Percentiles rank a stretch among this genome's conserved stretches.
Conservation (phyloP, 257 asterid genomes). For the Euphrasia confusa region DNA sequence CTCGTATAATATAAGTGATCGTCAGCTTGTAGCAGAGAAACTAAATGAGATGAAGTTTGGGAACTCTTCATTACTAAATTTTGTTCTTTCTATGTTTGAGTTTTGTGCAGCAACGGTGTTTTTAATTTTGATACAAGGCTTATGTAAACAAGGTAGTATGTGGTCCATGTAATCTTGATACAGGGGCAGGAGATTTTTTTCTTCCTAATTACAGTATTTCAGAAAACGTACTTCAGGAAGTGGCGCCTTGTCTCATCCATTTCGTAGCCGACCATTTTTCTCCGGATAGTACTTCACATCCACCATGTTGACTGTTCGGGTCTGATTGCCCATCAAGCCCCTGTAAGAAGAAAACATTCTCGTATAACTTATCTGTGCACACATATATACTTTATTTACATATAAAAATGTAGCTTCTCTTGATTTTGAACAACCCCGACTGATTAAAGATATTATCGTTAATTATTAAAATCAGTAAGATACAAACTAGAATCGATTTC, state of each 20-base stretch:
- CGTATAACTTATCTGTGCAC: too few species aligned
- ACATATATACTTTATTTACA: too few species aligned
- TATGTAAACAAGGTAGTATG: too few species aligned
- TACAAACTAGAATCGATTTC: not conserved
- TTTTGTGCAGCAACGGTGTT: too few species aligned
- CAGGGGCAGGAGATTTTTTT: not conserved
- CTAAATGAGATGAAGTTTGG: not conserved
- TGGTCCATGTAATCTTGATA: too few species aligned
- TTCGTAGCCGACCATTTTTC: conserved; percentile 81
- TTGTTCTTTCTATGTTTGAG: too few species aligned
- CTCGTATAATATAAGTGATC: not conserved
- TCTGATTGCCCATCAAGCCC: conserved; percentile 62
- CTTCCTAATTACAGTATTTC: not conserved
- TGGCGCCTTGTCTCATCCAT: conserved; percentile 59
- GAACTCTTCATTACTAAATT: not conserved
- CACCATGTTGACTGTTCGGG: conserved; percentile 58
- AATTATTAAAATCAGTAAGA: too few species aligned
- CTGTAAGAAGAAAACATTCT: conserved; percentile 23
- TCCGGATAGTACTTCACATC: conserved; percentile 58
- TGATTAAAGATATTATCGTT: too few species aligned
- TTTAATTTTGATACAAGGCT: too few species aligned
- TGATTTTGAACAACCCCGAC: not conserved
- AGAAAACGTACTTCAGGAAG: not conserved
- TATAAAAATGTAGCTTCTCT: too few species aligned
- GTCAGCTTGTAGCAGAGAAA: not conserved